phyloP scores from a whole-genome alignment of 2,329 filamentous ascomycete species.

The Aspergillus phoenicis region DNA sequence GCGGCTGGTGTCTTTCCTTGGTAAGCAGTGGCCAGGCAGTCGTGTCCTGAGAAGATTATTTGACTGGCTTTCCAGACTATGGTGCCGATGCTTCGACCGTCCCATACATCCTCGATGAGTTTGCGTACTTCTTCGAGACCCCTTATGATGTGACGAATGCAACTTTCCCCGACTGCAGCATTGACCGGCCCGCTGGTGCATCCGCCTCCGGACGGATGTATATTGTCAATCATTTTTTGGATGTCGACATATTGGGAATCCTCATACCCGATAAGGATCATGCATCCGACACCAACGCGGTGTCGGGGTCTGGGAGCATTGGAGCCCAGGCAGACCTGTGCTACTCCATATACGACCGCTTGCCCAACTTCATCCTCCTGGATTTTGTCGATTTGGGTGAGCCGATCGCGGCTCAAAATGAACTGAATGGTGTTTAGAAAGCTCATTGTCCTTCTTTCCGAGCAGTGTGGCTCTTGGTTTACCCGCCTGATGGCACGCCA shows the following conservation, averaged over 20 bases:
- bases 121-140: constrained; percentile 52
- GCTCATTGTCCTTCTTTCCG: not conserved
- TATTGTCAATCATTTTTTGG: constrained; percentile 53
- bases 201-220: constrained; percentile 47
- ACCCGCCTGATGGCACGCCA: not conserved
- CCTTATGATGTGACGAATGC: constrained; percentile 46
- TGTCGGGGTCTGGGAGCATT: constrained; percentile 46
- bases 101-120: constrained; percentile 49
- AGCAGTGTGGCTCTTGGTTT: not conserved
- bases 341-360: constrained; percentile 38
- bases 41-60: not conserved
- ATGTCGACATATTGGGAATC: constrained; percentile 46
- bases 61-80: constrained; percentile 35
- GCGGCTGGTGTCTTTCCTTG: constrained; percentile 48
- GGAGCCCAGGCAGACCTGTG: constrained; percentile 46
- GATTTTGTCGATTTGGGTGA: constrained; percentile 51
- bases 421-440: constrained; percentile 40
- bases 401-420: constrained; percentile 44
- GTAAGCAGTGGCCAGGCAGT: constrained; percentile 24
- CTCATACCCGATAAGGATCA: constrained; percentile 46
- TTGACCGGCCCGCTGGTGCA: constrained; percentile 47
- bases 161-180: constrained; percentile 45
- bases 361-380: constrained; percentile 48
- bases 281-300: constrained; percentile 47
- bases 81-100: constrained; percentile 41